Percentiles rank a stretch among this genome's conserved stretches.
Conservation (phyloP, 2,329 filamentous ascomycete species). For the Neoscytalidium dimidiatum region DNA sequence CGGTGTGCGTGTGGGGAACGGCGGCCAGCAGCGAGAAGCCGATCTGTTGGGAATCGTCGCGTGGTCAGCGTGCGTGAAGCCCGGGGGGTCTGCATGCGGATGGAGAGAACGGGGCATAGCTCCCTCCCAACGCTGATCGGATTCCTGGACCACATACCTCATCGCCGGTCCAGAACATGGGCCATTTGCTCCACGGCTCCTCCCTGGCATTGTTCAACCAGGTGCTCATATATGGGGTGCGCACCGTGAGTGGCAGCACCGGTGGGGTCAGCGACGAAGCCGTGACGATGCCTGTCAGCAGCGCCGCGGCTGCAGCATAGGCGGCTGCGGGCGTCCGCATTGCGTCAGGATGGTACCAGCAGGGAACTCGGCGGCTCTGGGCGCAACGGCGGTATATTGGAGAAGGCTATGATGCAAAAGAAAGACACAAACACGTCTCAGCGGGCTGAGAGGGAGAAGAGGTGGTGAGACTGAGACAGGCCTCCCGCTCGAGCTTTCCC, state of each 20-base stretch:
- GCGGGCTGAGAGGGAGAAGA: not conserved
- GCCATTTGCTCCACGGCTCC: constrained; percentile 80
- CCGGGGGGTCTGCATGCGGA: constrained; percentile 10
- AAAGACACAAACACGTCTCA: not conserved
- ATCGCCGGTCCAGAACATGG: constrained; percentile 79
- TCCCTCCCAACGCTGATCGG: not conserved
- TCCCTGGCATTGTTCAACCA: constrained; percentile 68
- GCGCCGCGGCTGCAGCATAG: constrained; percentile 28
- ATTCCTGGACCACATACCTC: constrained; percentile 45
- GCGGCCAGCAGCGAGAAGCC: constrained; percentile 66
- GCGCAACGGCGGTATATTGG: not conserved
- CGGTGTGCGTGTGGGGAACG: constrained; percentile 59
- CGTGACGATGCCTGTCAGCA: constrained; percentile 45
- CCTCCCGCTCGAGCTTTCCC: constrained; percentile 12
- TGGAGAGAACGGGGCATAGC: not conserved
- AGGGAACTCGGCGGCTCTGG: not conserved
- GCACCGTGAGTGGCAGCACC: constrained; percentile 52
- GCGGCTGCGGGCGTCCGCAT: constrained; percentile 32
- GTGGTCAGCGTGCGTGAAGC: constrained; percentile 12
- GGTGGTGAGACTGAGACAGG: constrained; percentile 10
- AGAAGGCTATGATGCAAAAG: not conserved
- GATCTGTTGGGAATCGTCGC: constrained; percentile 40
- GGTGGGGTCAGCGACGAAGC: constrained; percentile 59
- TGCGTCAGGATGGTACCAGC: constrained; percentile 20
- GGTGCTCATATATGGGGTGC: constrained; percentile 54